These are phyloP conservation scores for Opeltia flavorubescens DNA, from an alignment of 495 filamentous ascomycete species.

Conservation along the genomic window DNA sequence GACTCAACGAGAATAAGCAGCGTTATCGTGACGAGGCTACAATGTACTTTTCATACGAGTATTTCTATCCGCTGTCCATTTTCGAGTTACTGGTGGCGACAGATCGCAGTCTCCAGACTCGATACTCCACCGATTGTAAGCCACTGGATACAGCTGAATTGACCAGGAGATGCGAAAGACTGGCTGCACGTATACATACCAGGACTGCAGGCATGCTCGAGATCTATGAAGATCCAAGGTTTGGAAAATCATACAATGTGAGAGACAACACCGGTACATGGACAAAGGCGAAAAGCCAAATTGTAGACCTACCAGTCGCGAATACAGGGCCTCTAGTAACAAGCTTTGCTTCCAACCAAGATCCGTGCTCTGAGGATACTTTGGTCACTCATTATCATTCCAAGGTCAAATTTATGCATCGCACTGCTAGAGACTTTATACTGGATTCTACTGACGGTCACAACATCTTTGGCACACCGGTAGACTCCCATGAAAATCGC, in stretches of 20 bases:
- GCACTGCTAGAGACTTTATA: background rate
- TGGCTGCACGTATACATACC: background rate
- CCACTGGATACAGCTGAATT: background rate
- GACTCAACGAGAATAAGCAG: constrained; percentile 2
- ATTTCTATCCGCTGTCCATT: background rate
- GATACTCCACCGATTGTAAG: background rate
- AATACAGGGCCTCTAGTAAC: too few species aligned
- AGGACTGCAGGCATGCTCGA: background rate
- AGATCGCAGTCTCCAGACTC: background rate
- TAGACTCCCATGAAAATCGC: background rate
- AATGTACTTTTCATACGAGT: constrained; percentile 1
- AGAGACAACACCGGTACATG: background rate
- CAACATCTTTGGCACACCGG: background rate
- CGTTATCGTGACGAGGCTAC: background rate
- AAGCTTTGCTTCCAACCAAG: background rate
- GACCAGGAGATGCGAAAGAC: background rate
- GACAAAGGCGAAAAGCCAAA: background rate
- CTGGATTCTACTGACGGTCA: background rate
- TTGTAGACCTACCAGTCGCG: too few species aligned
- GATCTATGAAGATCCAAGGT: background rate
- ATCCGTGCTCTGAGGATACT: background rate
- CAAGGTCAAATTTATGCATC: background rate
- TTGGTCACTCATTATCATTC: background rate
- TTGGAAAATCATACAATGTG: background rate
- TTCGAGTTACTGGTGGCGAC: background rate